Conservation (phyloP, 2,329 filamentous ascomycete species). For the Xylaria sp. region DNA sequence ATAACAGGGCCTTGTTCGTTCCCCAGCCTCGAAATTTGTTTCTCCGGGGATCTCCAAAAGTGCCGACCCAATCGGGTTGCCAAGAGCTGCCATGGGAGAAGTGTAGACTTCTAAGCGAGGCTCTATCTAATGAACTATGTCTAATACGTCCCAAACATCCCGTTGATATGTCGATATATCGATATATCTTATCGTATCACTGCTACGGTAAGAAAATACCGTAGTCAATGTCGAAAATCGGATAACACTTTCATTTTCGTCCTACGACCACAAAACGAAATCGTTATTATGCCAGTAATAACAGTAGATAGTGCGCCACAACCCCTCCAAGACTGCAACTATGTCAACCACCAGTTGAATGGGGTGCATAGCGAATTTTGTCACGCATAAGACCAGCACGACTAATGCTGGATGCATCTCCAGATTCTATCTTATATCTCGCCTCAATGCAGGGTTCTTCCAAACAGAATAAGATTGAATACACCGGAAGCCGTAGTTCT, state of each 20-base stretch:
- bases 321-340: too few species aligned
- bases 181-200: slow-evolving; percentile 1
- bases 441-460: background rate
- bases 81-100: slow-evolving; percentile 16
- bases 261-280: background rate
- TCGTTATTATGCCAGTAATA: background rate
- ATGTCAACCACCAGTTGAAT: background rate
- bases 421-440: background rate
- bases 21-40: slow-evolving; percentile 27
- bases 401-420: background rate
- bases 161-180: background rate
- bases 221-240: background rate
- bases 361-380: background rate
- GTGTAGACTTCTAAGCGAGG: background rate
- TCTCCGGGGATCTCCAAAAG: slow-evolving; percentile 17
- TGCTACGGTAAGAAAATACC: background rate
- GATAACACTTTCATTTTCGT: background rate
- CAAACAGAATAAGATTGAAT: background rate
- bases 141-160: background rate
- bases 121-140: slow-evolving; percentile 10
- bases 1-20: slow-evolving; percentile 3
- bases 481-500: background rate
- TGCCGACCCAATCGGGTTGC: slow-evolving; percentile 12
- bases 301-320: too few species aligned
- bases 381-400: background rate